Conservation (phyloP, 2,329 filamentous ascomycete genomes). For the Trichoderma sp. region DNA sequence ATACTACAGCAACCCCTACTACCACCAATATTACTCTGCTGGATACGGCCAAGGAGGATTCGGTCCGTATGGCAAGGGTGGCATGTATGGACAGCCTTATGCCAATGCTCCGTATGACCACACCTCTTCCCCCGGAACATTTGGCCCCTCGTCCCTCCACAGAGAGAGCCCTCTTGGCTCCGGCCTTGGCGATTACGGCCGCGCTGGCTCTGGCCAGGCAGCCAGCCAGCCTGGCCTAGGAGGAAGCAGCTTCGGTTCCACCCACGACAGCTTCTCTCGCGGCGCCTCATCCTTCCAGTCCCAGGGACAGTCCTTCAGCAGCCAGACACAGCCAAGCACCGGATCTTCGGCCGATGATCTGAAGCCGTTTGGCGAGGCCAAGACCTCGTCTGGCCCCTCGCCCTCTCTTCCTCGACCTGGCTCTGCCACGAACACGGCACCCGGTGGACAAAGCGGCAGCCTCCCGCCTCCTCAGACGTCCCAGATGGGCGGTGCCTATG, state of each 20-base stretch:
- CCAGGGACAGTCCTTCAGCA: slow-evolving; percentile 56
- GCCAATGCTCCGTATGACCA: slow-evolving; percentile 60
- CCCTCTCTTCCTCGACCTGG: slow-evolving; percentile 60
- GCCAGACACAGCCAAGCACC: slow-evolving; percentile 48
- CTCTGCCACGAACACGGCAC: slow-evolving; percentile 56
- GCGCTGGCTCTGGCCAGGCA: slow-evolving; percentile 52
- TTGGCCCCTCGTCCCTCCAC: slow-evolving; percentile 56
- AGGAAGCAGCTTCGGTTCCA: slow-evolving; percentile 52
- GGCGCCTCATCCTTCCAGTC: slow-evolving; percentile 55
- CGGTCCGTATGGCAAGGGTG: slow-evolving; percentile 56
- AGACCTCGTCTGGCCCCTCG: slow-evolving; percentile 56
- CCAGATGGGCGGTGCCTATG: slow-evolving; percentile 56
- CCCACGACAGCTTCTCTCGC: slow-evolving; percentile 58
- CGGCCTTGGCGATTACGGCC: slow-evolving; percentile 57
- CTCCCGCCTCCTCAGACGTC: slow-evolving; percentile 59
- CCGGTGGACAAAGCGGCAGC: slow-evolving; percentile 49
- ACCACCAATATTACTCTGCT: slow-evolving; percentile 60
- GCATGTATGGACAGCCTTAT: slow-evolving; percentile 58
- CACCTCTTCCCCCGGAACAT: slow-evolving; percentile 54
- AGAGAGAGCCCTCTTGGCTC: slow-evolving; percentile 53
- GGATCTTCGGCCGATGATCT: slow-evolving; percentile 52
- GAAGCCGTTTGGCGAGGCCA: slow-evolving; percentile 61
- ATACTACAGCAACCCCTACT: slow-evolving; percentile 65
- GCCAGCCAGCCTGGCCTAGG: slow-evolving; percentile 53
- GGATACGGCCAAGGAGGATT: slow-evolving; percentile 56